These are phyloP conservation scores for Dissophora globulifera DNA, from an alignment of 192 early-diverging fungal genomes.

Conservation along the genomic window DNA sequence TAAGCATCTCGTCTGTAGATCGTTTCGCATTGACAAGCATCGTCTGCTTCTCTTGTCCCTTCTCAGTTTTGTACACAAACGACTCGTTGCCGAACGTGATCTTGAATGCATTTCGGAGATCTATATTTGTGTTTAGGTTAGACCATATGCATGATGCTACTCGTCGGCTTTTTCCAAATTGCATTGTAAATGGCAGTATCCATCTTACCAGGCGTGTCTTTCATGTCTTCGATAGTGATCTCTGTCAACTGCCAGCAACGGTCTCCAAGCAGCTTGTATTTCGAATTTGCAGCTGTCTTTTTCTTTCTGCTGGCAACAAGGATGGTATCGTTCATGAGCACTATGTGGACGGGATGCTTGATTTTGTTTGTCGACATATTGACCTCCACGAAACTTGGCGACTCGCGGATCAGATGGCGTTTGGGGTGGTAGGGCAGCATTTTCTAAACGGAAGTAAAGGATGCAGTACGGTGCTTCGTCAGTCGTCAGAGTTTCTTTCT, in stretches of 20 bases:
- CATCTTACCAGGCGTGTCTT: conserved; percentile 73
- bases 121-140: too few relatives aligned
- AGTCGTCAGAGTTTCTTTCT: neutral
- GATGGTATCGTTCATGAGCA: conserved; percentile 87
- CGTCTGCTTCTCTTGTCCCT: conserved; percentile 74
- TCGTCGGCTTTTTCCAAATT: too few relatives aligned
- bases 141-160: too few relatives aligned
- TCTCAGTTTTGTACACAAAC: conserved; percentile 77
- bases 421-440: conserved; percentile 76
- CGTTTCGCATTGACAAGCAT: conserved; percentile 68
- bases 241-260: conserved; percentile 82
- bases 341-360: conserved; percentile 81
- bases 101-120: conserved; percentile 83
- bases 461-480: too few relatives aligned
- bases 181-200: neutral
- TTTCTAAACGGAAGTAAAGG: too few relatives aligned
- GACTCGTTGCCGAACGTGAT: conserved; percentile 81
- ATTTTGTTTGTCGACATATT: conserved; percentile 79
- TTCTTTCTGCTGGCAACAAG: conserved; percentile 84
- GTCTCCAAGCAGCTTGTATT: conserved; percentile 81
- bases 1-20: conserved; percentile 67
- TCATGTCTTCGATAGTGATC: conserved; percentile 85
- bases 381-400: conserved; percentile 79
- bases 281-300: conserved; percentile 63
- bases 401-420: conserved; percentile 79